Evolutionary conservation across 164 flowering plant species (phyloP).

Genomic region (Nymphaea colorata): DNA sequence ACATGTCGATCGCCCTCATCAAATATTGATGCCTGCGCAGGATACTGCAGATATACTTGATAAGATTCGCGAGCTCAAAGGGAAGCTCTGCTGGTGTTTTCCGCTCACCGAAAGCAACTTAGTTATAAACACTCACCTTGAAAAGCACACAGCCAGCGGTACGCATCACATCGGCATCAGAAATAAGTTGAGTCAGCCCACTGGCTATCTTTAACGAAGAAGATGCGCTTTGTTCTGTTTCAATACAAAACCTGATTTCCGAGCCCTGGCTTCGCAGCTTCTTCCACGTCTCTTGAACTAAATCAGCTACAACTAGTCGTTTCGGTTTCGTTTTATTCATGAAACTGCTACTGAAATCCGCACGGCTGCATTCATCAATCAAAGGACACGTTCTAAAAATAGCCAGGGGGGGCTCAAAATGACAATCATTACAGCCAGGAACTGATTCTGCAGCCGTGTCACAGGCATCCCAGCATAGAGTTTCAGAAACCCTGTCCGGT

Average conservation of each 20-base stretch:
- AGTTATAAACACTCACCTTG: conserved; percentile 25
- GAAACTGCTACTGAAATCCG: conserved; percentile 30
- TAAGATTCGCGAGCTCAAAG: conserved; percentile 3
- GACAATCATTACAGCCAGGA: conserved; percentile 40
- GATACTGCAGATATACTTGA: conserved; percentile 31
- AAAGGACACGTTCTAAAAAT: conserved; percentile 26
- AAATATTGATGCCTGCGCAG: conserved; percentile 16
- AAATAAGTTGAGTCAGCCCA: conserved; percentile 47
- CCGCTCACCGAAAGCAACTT: too few species aligned
- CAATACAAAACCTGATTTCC: conserved; percentile 23
- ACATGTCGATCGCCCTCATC: conserved; percentile 37
- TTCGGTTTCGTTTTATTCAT: conserved; percentile 9
- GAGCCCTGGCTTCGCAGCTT: conserved; percentile 37
- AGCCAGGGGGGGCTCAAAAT: conserved; percentile 23
- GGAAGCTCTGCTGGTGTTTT: neutral
- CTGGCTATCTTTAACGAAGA: conserved; percentile 25
- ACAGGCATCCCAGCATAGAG: conserved; percentile 5
- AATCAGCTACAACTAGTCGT: conserved; percentile 9
- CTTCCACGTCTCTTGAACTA: conserved; percentile 63
- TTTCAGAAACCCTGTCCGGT: conserved; percentile 12
- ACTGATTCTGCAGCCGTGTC: conserved; percentile 18
- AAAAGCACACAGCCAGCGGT: conserved; percentile 24
- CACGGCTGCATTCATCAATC: conserved; percentile 91
- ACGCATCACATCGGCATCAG: conserved; percentile 63
- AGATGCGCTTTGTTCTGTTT: conserved; percentile 32